A percentile compares a stretch with the other conserved stretches of the same genome.
These are phyloP conservation scores for Agaricus sinodeliciosus DNA, from an alignment of 768 basidiomycete genomes.

Conservation along the genomic window DNA sequence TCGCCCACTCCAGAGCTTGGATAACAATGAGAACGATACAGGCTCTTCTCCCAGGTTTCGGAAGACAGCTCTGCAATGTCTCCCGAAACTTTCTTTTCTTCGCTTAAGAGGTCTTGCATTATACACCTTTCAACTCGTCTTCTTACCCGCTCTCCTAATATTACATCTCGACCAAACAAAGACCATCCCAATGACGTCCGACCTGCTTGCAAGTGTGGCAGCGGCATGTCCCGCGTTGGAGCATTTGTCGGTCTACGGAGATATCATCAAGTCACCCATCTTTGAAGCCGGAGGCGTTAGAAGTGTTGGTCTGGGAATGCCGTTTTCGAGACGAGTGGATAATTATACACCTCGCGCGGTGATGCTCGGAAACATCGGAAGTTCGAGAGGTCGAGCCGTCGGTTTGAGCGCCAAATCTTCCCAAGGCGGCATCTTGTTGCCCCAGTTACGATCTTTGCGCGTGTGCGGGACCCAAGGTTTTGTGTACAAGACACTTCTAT, in stretches of 20 bases:
- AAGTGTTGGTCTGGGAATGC: background rate
- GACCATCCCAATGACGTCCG: slow-evolving; percentile 26
- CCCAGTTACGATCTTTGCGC: slow-evolving; percentile 32
- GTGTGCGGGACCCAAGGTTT: slow-evolving; percentile 31
- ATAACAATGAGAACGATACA: background rate
- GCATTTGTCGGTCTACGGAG: slow-evolving; percentile 39
- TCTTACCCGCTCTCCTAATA: slow-evolving; percentile 24
- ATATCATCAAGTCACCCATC: slow-evolving; percentile 25
- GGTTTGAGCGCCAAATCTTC: slow-evolving; percentile 14
- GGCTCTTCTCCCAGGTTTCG: background rate
- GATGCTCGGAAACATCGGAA: background rate
- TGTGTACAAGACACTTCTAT: slow-evolving; percentile 32
- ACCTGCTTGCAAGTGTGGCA: slow-evolving; percentile 28
- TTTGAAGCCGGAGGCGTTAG: slow-evolving; percentile 1
- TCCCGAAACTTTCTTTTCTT: slow-evolving; percentile 28
- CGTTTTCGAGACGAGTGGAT: background rate
- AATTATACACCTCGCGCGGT: background rate
- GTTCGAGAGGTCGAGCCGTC: background rate
- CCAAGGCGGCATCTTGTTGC: slow-evolving; percentile 23
- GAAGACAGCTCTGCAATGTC: slow-evolving; percentile 9
- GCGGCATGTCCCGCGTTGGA: slow-evolving; percentile 25
- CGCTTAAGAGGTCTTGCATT: slow-evolving; percentile 39
- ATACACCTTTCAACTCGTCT: slow-evolving; percentile 30
- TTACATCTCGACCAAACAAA: slow-evolving; percentile 41
- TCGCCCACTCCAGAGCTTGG: background rate